These are phyloP conservation scores for Fusarium mangiferae DNA, from an alignment of 2,329 filamentous ascomycete species.

Conservation along the genomic window DNA sequence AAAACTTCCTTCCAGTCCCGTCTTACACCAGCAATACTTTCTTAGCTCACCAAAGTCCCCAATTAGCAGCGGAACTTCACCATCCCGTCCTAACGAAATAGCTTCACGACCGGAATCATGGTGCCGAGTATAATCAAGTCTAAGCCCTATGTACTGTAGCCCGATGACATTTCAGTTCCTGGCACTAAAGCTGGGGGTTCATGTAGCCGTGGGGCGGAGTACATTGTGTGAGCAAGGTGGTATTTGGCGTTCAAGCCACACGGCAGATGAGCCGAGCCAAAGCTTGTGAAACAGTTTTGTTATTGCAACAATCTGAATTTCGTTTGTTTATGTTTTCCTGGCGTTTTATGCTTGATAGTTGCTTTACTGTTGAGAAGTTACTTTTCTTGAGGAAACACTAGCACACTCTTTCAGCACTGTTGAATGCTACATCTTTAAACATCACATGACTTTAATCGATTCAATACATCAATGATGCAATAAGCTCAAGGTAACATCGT, in stretches of 20 bases:
- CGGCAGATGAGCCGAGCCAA: slow-evolving; percentile 14
- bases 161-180: background rate
- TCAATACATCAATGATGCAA: slow-evolving; percentile 2
- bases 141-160: slow-evolving; percentile 21
- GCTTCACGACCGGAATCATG: background rate
- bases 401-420: too few species aligned
- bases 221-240: background rate
- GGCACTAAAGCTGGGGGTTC: background rate
- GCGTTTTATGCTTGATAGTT: background rate
- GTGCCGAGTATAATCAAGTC: background rate
- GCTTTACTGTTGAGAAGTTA: background rate
- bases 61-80: slow-evolving; percentile 12
- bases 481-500: slow-evolving; percentile 9
- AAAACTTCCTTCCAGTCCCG: background rate
- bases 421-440: background rate
- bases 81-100: background rate
- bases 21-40: background rate
- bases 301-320: background rate
- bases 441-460: too few species aligned
- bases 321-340: background rate
- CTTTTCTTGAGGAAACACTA: background rate
- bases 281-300: background rate
- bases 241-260: slow-evolving; percentile 17
- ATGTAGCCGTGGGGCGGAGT: slow-evolving; percentile 8
- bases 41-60: background rate